phyloP scores from a whole-genome alignment of 352 stramenopile species.

The Phytophthora ohioensis region DNA sequence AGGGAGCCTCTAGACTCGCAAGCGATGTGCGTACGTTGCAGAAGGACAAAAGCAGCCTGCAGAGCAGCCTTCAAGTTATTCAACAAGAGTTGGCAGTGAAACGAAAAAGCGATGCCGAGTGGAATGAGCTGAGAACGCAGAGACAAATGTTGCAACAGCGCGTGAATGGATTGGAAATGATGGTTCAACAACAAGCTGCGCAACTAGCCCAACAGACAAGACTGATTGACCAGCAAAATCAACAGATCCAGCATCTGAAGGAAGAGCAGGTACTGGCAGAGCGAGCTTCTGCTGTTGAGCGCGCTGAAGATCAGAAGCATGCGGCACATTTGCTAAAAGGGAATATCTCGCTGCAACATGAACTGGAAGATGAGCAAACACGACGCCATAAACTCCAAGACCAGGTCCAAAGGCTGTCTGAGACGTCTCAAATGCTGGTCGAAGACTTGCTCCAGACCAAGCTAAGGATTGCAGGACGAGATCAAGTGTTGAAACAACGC shows the following conservation, averaged over 20 bases:
- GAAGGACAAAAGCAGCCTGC: constrained; percentile 17
- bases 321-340: constrained; percentile 44
- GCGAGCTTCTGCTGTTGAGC: constrained; percentile 17
- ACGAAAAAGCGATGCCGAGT: constrained; percentile 11
- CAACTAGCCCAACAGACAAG: constrained; percentile 32
- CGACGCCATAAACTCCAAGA: constrained; percentile 3
- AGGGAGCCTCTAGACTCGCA: neutral
- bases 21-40: neutral
- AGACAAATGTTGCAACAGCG: constrained; percentile 14
- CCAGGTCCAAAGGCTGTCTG: constrained; percentile 8
- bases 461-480: neutral
- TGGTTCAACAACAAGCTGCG: constrained; percentile 15
- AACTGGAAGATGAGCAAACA: constrained; percentile 14
- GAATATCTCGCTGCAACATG: constrained; percentile 36
- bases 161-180: constrained; percentile 5
- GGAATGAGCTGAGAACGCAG: constrained; percentile 9
- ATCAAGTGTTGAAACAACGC: constrained; percentile 21
- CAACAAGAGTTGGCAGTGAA: constrained; percentile 29
- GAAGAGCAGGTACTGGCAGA: neutral
- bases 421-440: constrained; percentile 25
- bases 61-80: constrained; percentile 7
- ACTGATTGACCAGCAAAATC: constrained; percentile 39
- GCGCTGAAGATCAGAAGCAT: constrained; percentile 37
- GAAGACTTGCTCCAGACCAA: constrained; percentile 36
- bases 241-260: constrained; percentile 39